Conservation (phyloP, 1,284 basidiomycete genomes). For the Ganoderma multipileum region DNA sequence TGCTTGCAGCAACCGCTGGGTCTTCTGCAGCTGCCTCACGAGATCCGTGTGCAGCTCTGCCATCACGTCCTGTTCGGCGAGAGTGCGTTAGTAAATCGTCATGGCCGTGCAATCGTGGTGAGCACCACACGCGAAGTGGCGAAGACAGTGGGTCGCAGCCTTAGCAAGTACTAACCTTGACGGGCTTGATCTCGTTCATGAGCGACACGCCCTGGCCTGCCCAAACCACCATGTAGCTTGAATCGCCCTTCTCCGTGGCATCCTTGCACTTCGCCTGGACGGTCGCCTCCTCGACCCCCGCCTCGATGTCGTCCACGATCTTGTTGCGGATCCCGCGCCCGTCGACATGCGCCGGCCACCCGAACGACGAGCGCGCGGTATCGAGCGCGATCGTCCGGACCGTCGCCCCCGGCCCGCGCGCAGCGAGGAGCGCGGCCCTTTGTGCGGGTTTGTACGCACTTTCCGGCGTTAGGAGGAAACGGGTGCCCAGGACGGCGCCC, state of each 20-base stretch:
- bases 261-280: constrained; percentile 53
- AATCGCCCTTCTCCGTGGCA: constrained; percentile 52
- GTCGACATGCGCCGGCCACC: constrained; percentile 74
- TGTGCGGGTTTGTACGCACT: constrained; percentile 63
- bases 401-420: constrained; percentile 51
- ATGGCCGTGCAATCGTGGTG: constrained; percentile 6
- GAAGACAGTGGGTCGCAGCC: neutral
- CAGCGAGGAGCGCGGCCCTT: constrained; percentile 60
- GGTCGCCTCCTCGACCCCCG: constrained; percentile 51
- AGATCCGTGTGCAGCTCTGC: constrained; percentile 30
- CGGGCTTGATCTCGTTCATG: constrained; percentile 59
- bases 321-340: constrained; percentile 65
- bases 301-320: constrained; percentile 65
- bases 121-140: neutral
- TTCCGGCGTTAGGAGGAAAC: constrained; percentile 74
- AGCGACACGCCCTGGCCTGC: constrained; percentile 72
- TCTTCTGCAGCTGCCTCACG: constrained; percentile 24
- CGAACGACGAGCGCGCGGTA: constrained; percentile 59
- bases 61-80: constrained; percentile 22
- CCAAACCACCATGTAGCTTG: constrained; percentile 67
- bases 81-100: constrained; percentile 14
- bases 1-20: constrained; percentile 20
- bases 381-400: constrained; percentile 75
- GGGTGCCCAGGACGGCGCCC: constrained; percentile 74
- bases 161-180: constrained; percentile 50